A percentile compares a stretch with the other conserved stretches of the same genome.
Evolutionary conservation across 2,329 filamentous ascomycete genomes (phyloP).

Genomic region (Aphanocladium album): DNA sequence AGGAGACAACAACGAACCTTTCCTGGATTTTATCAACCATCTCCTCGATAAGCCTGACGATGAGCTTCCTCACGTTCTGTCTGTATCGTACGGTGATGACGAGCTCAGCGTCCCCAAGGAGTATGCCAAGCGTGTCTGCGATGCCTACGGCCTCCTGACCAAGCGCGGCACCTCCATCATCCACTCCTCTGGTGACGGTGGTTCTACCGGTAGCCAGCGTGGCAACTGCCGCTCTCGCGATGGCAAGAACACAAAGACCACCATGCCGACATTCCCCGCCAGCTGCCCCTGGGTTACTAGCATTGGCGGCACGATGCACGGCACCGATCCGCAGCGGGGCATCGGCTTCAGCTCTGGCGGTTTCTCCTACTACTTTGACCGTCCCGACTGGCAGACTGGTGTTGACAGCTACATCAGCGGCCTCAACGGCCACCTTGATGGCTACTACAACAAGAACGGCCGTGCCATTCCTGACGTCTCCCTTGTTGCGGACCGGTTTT

Average conservation of each 20-base stretch:
- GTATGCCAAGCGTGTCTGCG: conserved; percentile 27
- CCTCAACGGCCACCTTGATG: conserved; percentile 38
- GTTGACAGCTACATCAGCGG: conserved; percentile 34
- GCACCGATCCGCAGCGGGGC: conserved; percentile 30
- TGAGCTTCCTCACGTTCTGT: conserved; percentile 29
- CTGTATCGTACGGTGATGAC: conserved; percentile 31
- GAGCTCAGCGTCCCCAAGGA: conserved; percentile 27
- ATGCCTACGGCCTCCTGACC: conserved; percentile 28
- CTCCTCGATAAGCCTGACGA: conserved; percentile 32
- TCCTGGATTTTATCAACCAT: conserved; percentile 40
- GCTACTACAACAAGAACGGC: conserved; percentile 38
- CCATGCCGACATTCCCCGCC: conserved; percentile 51
- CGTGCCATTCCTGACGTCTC: conserved; percentile 43
- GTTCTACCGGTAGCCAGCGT: conserved; percentile 15
- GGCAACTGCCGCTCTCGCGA: conserved; percentile 47
- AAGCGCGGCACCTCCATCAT: conserved; percentile 26
- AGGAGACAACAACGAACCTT: conserved; percentile 39
- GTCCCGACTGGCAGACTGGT: conserved; percentile 36
- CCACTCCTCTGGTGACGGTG: conserved; percentile 25
- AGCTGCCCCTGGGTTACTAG: conserved; percentile 32
- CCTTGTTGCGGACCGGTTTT: conserved; percentile 49
- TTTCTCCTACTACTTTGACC: conserved; percentile 42
- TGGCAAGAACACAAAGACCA: conserved; percentile 48
- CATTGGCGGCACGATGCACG: conserved; percentile 34
- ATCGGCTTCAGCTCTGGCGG: conserved; percentile 36